Base-by-base conservation (phyloP, 306 rosid genomes). In the Phaseolus lunatus region DNA sequence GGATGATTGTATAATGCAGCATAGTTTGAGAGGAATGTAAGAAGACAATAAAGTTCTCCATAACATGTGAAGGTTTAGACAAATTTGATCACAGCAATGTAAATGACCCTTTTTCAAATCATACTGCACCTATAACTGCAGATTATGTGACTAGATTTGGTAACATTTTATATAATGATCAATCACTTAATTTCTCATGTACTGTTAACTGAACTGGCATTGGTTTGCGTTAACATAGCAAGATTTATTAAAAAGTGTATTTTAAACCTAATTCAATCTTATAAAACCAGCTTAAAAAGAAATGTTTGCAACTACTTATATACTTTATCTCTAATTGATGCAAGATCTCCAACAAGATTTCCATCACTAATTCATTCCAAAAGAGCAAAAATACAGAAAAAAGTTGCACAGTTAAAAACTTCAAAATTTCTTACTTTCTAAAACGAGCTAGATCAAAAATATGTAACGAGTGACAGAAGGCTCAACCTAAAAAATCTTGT, bases 111-210 rank as follows among this genome's bases (percentile, higher is more conserved):
- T 64, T 15, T n/a, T n/a, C n/a, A n/a, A n/a, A n/a, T n/a, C n/a
- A n/a, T n/a, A n/a, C n/a, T n/a, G n/a, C n/a, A n/a, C n/a, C n/a
- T 9, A 43, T 67, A 67, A 67, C 49, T 4, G 33, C 58, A 77
- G 14, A 67, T 18, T 77, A 75, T 39, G 64, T 33, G 57, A n/a
- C 48, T 39, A 37, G 13, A 67, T 13, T 18, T 67, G 49, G 68
- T 18, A 56, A 29, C 26, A 41, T 78, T 78, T 19, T 29, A 37
- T 35, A 53, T 5, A 37, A 52, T 35, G 66, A 31, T 24, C 67
- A 10, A 53, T 8, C 20, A 16, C 10, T 77, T 23, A 24, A 39
- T 11, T 56, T 29, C 12, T 29, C 58, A 53, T 27, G 69, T 19
- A 27, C 26, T 26, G 26, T 14, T 56, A 27, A 56, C 69, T 12